These are phyloP conservation scores for Fraxinus pennsylvanica DNA, from an alignment of 257 asterid species.

Conservation along the genomic window DNA sequence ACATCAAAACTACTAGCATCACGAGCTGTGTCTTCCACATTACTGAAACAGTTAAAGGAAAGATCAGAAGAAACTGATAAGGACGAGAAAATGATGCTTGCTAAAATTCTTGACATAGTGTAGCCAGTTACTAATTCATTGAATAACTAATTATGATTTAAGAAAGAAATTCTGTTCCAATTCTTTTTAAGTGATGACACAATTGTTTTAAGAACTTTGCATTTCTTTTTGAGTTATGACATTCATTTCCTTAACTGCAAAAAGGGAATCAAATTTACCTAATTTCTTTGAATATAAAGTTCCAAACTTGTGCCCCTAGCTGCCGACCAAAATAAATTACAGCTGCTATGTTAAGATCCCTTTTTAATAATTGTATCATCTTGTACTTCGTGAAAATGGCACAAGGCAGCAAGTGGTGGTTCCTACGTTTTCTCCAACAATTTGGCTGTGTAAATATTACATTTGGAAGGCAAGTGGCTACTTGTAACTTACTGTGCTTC, in stretches of 20 bases:
- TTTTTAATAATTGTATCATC: conserved; percentile 15
- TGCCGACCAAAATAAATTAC: conserved; percentile 5
- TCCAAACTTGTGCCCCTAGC: conserved; percentile 10
- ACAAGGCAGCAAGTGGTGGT: conserved; percentile 7
- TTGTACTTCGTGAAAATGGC: conserved; percentile 12
- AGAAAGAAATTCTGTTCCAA: conserved; percentile 1
- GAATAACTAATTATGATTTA: conserved; percentile 6
- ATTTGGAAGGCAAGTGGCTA: conserved; percentile 21
- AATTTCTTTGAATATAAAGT: not conserved
- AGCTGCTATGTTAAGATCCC: not conserved
- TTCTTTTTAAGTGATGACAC: conserved; percentile 13
- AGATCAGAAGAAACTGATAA: conserved; percentile 18
- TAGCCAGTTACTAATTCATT: conserved; percentile 4
- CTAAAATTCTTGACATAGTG: not conserved
- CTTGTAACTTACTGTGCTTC: conserved; percentile 92
- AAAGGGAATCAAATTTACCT: not conserved
- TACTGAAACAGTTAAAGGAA: conserved; percentile 46
- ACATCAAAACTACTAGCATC: conserved; percentile 91
- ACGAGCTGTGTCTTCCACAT: conserved; percentile 92
- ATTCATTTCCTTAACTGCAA: not conserved
- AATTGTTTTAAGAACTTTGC: not conserved
- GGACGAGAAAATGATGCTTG: conserved; percentile 25
- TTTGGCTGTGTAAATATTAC: conserved; percentile 9
- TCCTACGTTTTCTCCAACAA: conserved; percentile 25
- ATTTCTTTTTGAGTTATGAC: not conserved